Evolutionary conservation across 768 basidiomycete species (phyloP).

Genomic region (Agaricus subrufescens): DNA sequence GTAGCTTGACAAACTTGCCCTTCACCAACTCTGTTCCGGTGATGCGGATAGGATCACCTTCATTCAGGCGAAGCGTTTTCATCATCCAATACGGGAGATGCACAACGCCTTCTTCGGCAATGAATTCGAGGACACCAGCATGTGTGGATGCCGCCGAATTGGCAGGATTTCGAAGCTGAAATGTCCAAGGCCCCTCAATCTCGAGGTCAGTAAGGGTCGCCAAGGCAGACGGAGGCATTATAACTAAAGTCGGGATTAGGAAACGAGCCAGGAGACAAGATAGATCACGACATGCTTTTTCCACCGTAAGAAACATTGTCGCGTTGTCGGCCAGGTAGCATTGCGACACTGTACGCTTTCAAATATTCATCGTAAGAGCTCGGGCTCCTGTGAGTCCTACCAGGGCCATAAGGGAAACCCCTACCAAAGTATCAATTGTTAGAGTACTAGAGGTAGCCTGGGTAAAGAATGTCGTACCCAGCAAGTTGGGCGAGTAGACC

Average conservation of each 20-base stretch:
- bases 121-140: constrained; percentile 97
- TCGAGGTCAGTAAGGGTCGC: constrained; percentile 86
- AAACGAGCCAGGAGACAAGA: constrained; percentile 4
- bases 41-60: constrained; percentile 93
- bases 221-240: constrained; percentile 95
- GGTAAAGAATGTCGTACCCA: constrained; percentile 33
- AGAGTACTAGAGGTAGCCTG: constrained; percentile 8
- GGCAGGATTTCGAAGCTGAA: constrained; percentile 88
- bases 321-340: constrained; percentile 82
- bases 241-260: constrained; percentile 50
- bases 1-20: constrained; percentile 94
- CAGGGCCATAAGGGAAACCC: constrained; percentile 46
- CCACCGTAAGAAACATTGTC: constrained; percentile 95
- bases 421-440: constrained; percentile 23
- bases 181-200: constrained; percentile 92
- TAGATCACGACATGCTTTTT: constrained; percentile 59
- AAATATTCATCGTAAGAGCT: constrained; percentile 88
- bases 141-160: constrained; percentile 86
- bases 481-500: constrained; percentile 65
- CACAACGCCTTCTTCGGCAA: constrained; percentile 93
- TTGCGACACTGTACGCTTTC: constrained; percentile 92
- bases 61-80: constrained; percentile 88
- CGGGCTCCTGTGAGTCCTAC: constrained; percentile 47
- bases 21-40: constrained; percentile 86
- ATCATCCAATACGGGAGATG: constrained; percentile 99